These are phyloP conservation scores for Meyerozyma elateridarum DNA, from an alignment of 1,139 yeast genomes.

Conservation along the genomic window DNA sequence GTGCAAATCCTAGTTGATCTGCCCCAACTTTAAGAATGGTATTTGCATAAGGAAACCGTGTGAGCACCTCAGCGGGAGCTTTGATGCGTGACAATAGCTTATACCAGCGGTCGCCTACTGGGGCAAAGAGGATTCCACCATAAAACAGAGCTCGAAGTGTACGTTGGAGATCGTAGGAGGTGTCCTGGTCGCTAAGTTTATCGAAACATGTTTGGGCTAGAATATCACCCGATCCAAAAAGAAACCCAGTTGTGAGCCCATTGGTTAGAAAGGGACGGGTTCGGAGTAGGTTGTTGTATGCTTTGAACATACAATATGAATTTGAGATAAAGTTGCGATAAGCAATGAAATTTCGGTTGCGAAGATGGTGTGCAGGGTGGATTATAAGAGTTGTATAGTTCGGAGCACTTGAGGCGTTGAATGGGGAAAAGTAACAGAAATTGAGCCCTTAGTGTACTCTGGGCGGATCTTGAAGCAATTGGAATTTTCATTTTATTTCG, in stretches of 20 bases:
- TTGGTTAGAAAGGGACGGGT: constrained; percentile 34
- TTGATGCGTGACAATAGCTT: constrained; percentile 22
- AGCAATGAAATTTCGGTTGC: no score
- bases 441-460: no score
- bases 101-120: constrained; percentile 41
- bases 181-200: constrained; percentile 7
- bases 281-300: constrained; percentile 26
- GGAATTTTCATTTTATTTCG: no score
- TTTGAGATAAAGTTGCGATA: no score
- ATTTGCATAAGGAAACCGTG: no score
- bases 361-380: no score
- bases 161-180: constrained; percentile 25
- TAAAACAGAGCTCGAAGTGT: constrained; percentile 31
- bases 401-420: no score
- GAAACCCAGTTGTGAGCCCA: constrained; percentile 34
- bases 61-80: neutral
- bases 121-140: constrained; percentile 39
- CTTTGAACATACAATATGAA: constrained; percentile 13
- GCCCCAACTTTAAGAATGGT: constrained; percentile 49
- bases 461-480: no score
- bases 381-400: no score
- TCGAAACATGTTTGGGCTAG: constrained; percentile 33
- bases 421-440: no score
- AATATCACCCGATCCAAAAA: constrained; percentile 40
- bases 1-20: constrained; percentile 79